A percentile compares a stretch with the other conserved stretches of the same genome.
These are phyloP conservation scores for Wallacemonas sp. DNA, from an alignment of 208 protist species.

Conservation along the genomic window DNA sequence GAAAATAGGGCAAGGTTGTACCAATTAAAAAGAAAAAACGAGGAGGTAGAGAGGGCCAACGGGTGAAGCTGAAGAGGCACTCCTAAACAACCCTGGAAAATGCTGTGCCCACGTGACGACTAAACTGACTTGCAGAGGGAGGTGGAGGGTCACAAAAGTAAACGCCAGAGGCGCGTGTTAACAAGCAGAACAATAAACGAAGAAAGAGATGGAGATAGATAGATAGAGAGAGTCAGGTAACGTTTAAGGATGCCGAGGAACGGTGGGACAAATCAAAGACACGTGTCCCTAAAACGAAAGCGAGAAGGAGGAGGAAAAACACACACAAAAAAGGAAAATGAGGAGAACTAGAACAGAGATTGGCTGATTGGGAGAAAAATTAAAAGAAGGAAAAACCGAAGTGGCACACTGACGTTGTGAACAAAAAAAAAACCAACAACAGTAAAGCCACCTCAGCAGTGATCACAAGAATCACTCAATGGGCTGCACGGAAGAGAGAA, in stretches of 20 bases:
- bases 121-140: too few species aligned
- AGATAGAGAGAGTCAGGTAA: slow-evolving; percentile 8
- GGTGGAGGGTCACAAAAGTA: too few species aligned
- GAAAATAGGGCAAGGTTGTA: slow-evolving; percentile 6
- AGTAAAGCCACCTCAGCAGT: too few species aligned
- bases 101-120: too few species aligned
- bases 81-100: too few species aligned
- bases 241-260: not conserved
- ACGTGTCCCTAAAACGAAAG: not conserved
- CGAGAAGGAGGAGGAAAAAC: not conserved
- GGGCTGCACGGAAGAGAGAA: too few species aligned
- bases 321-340: slow-evolving; percentile 11
- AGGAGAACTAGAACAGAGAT: not conserved
- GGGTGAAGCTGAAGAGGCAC: too few species aligned
- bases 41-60: too few species aligned
- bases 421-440: slow-evolving; percentile 1
- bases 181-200: not conserved
- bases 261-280: slow-evolving; percentile 3
- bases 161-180: too few species aligned
- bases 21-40: slow-evolving; percentile 8
- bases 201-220: not conserved
- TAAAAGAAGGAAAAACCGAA: slow-evolving; percentile 6
- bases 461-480: too few species aligned
- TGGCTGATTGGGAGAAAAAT: too few species aligned
- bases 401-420: slow-evolving; percentile 3